Conservation (phyloP, 23 red algal species). For the Gracilaria gracilis region DNA sequence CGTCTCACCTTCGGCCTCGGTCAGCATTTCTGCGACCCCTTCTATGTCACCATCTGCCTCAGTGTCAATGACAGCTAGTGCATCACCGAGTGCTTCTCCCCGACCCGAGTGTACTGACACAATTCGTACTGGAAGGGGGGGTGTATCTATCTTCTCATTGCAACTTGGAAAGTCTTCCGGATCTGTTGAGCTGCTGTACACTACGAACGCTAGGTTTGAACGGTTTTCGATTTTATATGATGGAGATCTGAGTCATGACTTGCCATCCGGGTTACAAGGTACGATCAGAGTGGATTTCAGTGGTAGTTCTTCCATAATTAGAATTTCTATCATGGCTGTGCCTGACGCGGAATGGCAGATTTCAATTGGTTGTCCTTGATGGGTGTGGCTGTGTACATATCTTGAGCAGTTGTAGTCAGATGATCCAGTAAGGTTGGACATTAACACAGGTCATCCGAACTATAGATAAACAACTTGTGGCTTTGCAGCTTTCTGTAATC, state of each 20-base stretch:
- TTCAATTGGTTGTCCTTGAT: neutral
- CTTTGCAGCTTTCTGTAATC: too few relatives aligned
- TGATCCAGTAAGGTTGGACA: too few relatives aligned
- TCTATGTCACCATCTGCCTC: neutral
- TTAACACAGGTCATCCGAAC: too few relatives aligned
- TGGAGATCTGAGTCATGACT: constrained; percentile 4
- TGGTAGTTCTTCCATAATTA: neutral
- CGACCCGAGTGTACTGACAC: neutral
- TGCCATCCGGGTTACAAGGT: neutral
- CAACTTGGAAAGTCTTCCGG: neutral
- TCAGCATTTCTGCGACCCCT: neutral
- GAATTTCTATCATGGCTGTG: neutral
- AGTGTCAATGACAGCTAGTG: neutral
- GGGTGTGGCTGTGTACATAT: neutral
- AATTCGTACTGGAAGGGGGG: neutral
- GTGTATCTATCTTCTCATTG: constrained; percentile 6
- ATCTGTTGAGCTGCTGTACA: neutral
- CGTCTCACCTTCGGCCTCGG: neutral
- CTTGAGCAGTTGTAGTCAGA: too few relatives aligned
- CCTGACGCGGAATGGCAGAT: neutral
- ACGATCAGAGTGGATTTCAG: neutral
- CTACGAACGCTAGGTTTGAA: neutral
- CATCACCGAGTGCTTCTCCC: neutral
- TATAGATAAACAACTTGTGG: too few relatives aligned
- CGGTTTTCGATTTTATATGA: neutral